Conservation (phyloP, 139 green algal species). For the Eudorina sp. region DNA sequence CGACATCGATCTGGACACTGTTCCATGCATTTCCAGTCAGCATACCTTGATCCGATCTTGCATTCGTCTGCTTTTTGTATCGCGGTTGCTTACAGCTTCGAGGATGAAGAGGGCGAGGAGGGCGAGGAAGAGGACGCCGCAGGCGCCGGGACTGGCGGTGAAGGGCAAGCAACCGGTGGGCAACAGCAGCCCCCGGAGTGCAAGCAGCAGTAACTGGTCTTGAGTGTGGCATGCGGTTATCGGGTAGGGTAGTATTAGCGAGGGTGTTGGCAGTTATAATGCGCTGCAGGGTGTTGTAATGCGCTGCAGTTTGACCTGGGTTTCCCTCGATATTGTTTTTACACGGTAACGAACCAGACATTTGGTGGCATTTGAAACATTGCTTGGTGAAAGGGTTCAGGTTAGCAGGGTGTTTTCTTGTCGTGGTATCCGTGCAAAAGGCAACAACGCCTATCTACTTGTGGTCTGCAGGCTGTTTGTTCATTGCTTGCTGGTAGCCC, state of each 20-base stretch:
- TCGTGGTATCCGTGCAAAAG: no score
- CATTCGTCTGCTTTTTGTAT: neutral
- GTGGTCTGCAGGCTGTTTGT: no score
- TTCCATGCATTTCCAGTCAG: neutral
- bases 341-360: no score
- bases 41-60: neutral
- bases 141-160: slow-evolving; percentile 1
- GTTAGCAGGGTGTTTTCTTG: no score
- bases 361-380: no score
- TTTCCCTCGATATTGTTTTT: no score
- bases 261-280: neutral
- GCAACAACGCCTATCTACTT: no score
- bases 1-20: neutral
- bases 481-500: no score
- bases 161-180: slow-evolving; percentile 52
- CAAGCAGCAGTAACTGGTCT: slow-evolving; percentile 82
- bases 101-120: slow-evolving; percentile 83
- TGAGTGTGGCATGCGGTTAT: neutral
- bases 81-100: slow-evolving; percentile 43
- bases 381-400: no score
- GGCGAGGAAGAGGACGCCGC: slow-evolving; percentile 70
- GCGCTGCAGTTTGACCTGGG: no score
- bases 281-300: neutral
- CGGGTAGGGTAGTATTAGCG: neutral
- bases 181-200: slow-evolving; percentile 78